Evolutionary conservation across 2,329 filamentous ascomycete genomes (phyloP).

Genomic region (Cercospora canescens): DNA sequence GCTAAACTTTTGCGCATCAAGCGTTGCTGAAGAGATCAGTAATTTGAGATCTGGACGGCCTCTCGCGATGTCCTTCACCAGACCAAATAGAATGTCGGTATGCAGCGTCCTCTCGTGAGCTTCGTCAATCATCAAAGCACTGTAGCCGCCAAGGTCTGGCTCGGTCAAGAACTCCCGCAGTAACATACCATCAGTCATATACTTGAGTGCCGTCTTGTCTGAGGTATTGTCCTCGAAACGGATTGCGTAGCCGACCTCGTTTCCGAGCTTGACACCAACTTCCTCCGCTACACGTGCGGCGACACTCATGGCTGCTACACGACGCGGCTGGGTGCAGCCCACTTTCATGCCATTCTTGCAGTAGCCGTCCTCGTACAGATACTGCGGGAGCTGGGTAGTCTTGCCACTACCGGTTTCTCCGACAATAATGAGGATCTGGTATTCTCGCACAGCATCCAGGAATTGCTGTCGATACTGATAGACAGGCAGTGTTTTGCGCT

Average conservation of each 20-base stretch:
- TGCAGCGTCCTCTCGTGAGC: slow-evolving; percentile 91
- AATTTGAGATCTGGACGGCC: slow-evolving; percentile 84
- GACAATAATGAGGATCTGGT: slow-evolving; percentile 88
- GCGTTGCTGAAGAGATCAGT: slow-evolving; percentile 89
- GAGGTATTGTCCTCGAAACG: slow-evolving; percentile 91
- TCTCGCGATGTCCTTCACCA: slow-evolving; percentile 85
- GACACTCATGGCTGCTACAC: slow-evolving; percentile 96
- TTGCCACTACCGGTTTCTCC: slow-evolving; percentile 95
- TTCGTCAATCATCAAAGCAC: slow-evolving; percentile 93
- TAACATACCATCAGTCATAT: slow-evolving; percentile 97
- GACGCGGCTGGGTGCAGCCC: slow-evolving; percentile 88
- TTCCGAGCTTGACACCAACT: slow-evolving; percentile 83
- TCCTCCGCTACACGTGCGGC: slow-evolving; percentile 95
- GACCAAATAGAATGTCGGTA: slow-evolving; percentile 83
- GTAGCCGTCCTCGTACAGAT: slow-evolving; percentile 86
- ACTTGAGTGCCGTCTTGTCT: slow-evolving; percentile 89
- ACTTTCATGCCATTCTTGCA: slow-evolving; percentile 83
- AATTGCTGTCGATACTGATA: slow-evolving; percentile 86
- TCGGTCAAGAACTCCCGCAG: slow-evolving; percentile 87
- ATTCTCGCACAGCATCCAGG: slow-evolving; percentile 78
- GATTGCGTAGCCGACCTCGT: slow-evolving; percentile 91
- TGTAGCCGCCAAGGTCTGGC: slow-evolving; percentile 78
- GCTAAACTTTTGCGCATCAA: slow-evolving; percentile 91
- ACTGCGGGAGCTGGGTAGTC: slow-evolving; percentile 93
- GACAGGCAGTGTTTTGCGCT: slow-evolving; percentile 84